Evolutionary conservation across 768 basidiomycete genomes (phyloP), one percentile per base, ranked within the genome.

Genomic region (Tylopilus rubrobrunneus): DNA sequence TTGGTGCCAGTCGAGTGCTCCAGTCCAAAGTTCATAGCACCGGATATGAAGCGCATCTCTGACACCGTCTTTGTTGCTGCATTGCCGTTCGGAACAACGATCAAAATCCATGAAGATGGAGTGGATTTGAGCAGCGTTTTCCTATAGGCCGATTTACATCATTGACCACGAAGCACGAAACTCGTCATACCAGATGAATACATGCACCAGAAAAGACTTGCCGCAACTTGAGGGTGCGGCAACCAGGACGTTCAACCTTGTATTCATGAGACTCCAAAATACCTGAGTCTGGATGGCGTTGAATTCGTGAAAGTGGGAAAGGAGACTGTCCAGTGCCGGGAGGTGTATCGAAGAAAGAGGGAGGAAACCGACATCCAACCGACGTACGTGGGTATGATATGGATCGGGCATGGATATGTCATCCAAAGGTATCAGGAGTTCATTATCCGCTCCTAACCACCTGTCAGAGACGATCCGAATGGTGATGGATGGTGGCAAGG

Each of bases 361-460:
- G 8, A 98, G 78, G 67, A 89, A 87, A 2, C 93, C 91, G 12
- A 95, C 75, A 55, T 89, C 79, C 44, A 94, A 67, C 7, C 86
- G 72, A 28, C 81, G 76, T 0, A 85, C 85, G 62, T 82, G 85
- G 46, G 75, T 79, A 48, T 73, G 70, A 21, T 82, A 80, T 15
- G 70, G 62, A 14, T 66, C 49, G 1, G 97, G 97, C 88, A 98
- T 95, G 45, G 83, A 71, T 28, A 98, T 71, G 5, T 77, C 73
- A 2, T 85, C 82, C 39, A 98, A 68, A 4, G 83, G 68, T 39
- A 98, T 75, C 2, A 61, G 57, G 8, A 86, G 62, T 55, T 87
- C 84, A 49, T 90, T 83, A 62, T 97, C 94, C 1, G 94, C 89
- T 3, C 92, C 92, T 59, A 97, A 76, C 97, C 97, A 99, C 55